Percentiles rank a stretch among this genome's conserved stretches.
These are phyloP conservation scores for Cytospora piceae DNA, from an alignment of 2,329 filamentous ascomycete species.

Conservation along the genomic window DNA sequence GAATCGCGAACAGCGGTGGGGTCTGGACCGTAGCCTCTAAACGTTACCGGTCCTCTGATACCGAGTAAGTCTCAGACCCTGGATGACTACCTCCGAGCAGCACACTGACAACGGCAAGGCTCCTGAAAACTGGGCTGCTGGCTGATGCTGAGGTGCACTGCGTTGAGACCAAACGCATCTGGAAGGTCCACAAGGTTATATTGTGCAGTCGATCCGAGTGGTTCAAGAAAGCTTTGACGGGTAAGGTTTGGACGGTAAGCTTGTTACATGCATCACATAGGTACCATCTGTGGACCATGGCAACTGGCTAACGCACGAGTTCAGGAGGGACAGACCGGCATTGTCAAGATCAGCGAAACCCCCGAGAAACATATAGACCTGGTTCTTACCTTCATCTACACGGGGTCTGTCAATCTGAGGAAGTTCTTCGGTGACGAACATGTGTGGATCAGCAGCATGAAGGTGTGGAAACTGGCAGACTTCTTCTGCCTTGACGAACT, in stretches of 20 bases:
- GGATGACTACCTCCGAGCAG: background rate
- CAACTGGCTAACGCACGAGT: too few species aligned
- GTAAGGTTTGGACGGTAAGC: background rate
- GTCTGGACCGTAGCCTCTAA: background rate
- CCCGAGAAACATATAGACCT: background rate
- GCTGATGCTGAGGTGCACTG: background rate
- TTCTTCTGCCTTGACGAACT: slow-evolving; percentile 1
- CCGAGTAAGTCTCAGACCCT: background rate
- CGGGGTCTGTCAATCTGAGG: background rate
- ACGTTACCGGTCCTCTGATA: background rate
- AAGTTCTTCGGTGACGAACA: background rate
- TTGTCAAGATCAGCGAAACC: background rate
- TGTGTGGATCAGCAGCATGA: background rate
- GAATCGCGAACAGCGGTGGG: background rate
- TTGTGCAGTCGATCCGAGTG: background rate
- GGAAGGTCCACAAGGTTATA: background rate
- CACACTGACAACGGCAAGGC: background rate
- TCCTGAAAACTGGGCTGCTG: background rate
- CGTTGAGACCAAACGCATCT: background rate
- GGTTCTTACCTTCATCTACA: slow-evolving; percentile 13
- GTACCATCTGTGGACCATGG: background rate
- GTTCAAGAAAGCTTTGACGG: background rate
- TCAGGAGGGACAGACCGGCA: slow-evolving; percentile 1
- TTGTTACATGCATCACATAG: too few species aligned
- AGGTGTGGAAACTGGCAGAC: background rate